Evolutionary conservation across 2,329 filamentous ascomycete species (phyloP).

Genomic region (Pseudogymnoascus pannorum): DNA sequence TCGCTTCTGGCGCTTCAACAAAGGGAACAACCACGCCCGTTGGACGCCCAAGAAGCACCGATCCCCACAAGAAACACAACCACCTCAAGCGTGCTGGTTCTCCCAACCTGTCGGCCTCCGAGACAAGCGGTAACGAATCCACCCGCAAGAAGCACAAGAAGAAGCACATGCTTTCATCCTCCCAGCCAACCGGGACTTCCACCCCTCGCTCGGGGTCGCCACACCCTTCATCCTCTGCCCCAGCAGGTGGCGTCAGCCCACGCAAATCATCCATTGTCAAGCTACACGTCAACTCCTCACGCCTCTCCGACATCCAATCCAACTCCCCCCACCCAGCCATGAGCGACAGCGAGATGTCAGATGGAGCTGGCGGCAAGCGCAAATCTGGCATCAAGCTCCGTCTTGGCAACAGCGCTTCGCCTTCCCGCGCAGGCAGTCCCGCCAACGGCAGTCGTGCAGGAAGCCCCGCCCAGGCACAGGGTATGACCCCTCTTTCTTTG

Average conservation of each 20-base stretch:
- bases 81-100: conserved; percentile 78
- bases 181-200: conserved; percentile 45
- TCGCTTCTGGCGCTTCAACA: conserved; percentile 48
- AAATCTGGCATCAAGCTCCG: conserved; percentile 51
- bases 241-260: conserved; percentile 16
- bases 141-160: conserved; percentile 72
- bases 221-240: conserved; percentile 19
- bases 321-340: conserved; percentile 38
- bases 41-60: conserved; percentile 45
- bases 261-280: conserved; percentile 27
- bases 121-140: conserved; percentile 87
- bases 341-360: conserved; percentile 64
- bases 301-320: conserved; percentile 24
- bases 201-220: conserved; percentile 38
- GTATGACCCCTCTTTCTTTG: neutral
- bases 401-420: conserved; percentile 32
- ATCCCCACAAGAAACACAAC: conserved; percentile 47
- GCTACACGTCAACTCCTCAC: conserved; percentile 24
- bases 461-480: conserved; percentile 41
- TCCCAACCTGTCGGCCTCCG: conserved; percentile 63
- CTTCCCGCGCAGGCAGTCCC: conserved; percentile 32
- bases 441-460: conserved; percentile 53
- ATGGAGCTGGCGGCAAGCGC: conserved; percentile 48
- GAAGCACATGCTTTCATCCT: conserved; percentile 46
- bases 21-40: conserved; percentile 66